phyloP scores from a whole-genome alignment of 2,329 filamentous ascomycete species.

The Hymenoscyphus albidus region DNA sequence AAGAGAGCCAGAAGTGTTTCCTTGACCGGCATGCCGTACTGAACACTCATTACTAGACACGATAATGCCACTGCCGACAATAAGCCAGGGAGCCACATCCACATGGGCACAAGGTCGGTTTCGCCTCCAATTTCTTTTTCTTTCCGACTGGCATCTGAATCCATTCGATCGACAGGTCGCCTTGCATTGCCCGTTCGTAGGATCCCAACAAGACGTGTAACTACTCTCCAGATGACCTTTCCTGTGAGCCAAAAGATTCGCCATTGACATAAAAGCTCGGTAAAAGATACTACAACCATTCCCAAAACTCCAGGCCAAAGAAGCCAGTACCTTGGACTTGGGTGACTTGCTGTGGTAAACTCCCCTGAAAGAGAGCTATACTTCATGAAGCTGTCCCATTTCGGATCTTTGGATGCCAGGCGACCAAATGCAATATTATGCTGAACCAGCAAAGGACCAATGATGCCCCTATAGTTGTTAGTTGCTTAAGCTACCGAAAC shows the following conservation, averaged over 20 bases:
- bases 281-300: conserved; percentile 5
- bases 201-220: neutral
- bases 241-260: conserved; percentile 5
- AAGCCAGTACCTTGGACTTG: conserved; percentile 49
- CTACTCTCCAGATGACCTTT: neutral
- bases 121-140: neutral
- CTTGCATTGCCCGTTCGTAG: neutral
- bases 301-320: conserved; percentile 40
- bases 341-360: conserved; percentile 33
- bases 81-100: conserved; percentile 8
- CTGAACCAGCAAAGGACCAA: neutral
- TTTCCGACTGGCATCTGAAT: neutral
- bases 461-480: neutral
- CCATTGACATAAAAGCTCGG: conserved; percentile 3
- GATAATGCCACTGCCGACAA: neutral
- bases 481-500: neutral
- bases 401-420: conserved; percentile 25
- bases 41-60: conserved; percentile 5
- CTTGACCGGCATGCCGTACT: conserved; percentile 3
- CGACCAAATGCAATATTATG: conserved; percentile 38
- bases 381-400: conserved; percentile 41
- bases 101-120: neutral
- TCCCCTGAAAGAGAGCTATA: conserved; percentile 43
- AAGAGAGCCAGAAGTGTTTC: conserved; percentile 5
- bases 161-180: neutral